These are phyloP conservation scores for Backusella tarrabulga DNA, from an alignment of 192 early-diverging fungal genomes.

Conservation along the genomic window DNA sequence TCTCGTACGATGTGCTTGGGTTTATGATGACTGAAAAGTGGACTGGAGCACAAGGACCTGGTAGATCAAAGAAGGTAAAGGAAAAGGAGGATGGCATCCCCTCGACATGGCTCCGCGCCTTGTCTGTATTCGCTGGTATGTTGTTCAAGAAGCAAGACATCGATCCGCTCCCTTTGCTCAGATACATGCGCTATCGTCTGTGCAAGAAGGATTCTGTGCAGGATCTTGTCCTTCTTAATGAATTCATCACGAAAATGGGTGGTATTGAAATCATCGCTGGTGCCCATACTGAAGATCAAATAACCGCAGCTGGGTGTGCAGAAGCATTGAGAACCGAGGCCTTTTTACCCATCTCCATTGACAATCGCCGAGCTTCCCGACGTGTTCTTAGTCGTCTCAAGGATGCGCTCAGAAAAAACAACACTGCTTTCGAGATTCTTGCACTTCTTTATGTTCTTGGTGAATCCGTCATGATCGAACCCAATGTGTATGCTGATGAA, in stretches of 20 bases:
- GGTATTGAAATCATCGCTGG: slow-evolving; percentile 63
- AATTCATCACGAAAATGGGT: slow-evolving; percentile 69
- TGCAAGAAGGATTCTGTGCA: slow-evolving; percentile 41
- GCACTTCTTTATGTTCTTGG: slow-evolving; percentile 63
- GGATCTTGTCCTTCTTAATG: slow-evolving; percentile 67
- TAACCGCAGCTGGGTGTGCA: slow-evolving; percentile 62
- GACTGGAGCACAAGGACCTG: slow-evolving; percentile 42
- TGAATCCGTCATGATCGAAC: slow-evolving; percentile 47
- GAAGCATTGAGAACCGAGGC: slow-evolving; percentile 59
- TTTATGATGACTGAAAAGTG: slow-evolving; percentile 70
- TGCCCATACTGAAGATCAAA: slow-evolving; percentile 55
- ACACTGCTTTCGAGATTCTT: slow-evolving; percentile 52
- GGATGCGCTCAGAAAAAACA: slow-evolving; percentile 53
- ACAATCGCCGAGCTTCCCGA: slow-evolving; percentile 48
- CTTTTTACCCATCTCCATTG: slow-evolving; percentile 45
- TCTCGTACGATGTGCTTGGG: slow-evolving; percentile 72
- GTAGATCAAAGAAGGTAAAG: slow-evolving; percentile 43
- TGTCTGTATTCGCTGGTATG: slow-evolving; percentile 65
- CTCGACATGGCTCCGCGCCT: slow-evolving; percentile 22
- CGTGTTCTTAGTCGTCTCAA: slow-evolving; percentile 51
- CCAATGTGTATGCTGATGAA: slow-evolving; percentile 44
- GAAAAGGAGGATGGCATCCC: slow-evolving; percentile 62
- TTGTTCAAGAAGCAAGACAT: slow-evolving; percentile 59
- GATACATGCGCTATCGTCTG: slow-evolving; percentile 68
- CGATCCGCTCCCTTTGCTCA: slow-evolving; percentile 62